A percentile compares a stretch with the other conserved stretches of the same genome.
phyloP scores from a whole-genome alignment of 1,284 basidiomycete species.

The Moesziomyces globuligerus region DNA sequence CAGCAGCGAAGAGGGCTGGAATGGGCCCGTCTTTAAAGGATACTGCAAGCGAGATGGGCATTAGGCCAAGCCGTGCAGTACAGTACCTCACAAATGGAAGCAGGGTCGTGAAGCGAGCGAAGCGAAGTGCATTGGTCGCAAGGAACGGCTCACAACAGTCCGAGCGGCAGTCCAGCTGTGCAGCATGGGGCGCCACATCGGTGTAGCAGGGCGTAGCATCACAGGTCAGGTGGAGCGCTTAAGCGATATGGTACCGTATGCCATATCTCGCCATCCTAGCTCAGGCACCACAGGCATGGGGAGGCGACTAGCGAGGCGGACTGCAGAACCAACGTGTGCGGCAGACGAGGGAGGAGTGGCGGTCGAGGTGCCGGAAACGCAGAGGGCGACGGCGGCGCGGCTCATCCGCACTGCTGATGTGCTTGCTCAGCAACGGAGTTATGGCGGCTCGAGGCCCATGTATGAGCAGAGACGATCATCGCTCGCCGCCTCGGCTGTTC shows the following conservation, averaged over 20 bases:
- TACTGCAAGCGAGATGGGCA: constrained; percentile 7
- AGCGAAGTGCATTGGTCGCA: constrained; percentile 30
- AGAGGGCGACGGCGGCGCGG: too few relatives aligned
- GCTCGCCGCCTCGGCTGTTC: background rate
- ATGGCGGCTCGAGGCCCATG: constrained; percentile 1
- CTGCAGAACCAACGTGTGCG: background rate
- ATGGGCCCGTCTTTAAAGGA: constrained; percentile 13
- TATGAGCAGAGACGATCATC: background rate
- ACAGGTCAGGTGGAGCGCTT: too few relatives aligned
- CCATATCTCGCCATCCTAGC: too few relatives aligned
- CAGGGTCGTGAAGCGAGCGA: constrained; percentile 32
- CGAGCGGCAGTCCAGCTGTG: background rate
- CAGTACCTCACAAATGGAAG: constrained; percentile 31
- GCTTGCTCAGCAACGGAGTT: background rate
- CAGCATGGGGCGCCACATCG: too few relatives aligned
- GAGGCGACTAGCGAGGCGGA: too few relatives aligned
- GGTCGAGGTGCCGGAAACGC: background rate
- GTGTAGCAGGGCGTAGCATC: background rate
- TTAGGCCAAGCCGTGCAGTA: constrained; percentile 4
- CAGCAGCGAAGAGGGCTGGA: background rate
- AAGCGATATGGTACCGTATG: too few relatives aligned
- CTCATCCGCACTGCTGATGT: too few relatives aligned
- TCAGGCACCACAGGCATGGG: too few relatives aligned
- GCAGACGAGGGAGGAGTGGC: background rate
- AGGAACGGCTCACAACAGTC: constrained; percentile 10